Conservation (phyloP, 1,284 basidiomycete genomes). For the Cryptococcus amylolentus region DNA sequence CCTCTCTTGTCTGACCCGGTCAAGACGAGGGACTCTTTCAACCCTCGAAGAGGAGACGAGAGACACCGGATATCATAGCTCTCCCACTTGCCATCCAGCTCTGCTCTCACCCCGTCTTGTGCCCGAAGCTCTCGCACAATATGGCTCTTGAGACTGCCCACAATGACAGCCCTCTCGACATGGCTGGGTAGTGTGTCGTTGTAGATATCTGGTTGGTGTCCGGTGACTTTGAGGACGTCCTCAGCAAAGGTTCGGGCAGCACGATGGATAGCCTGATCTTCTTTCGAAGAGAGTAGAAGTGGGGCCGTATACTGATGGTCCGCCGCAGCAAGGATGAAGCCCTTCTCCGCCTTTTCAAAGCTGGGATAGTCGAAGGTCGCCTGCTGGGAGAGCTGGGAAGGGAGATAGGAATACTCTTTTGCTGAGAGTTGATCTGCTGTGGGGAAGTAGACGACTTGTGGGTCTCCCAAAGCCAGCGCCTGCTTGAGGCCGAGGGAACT, state of each 20-base stretch:
- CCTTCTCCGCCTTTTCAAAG: background rate
- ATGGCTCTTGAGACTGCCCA: slow-evolving; percentile 62
- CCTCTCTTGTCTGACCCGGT: slow-evolving; percentile 59
- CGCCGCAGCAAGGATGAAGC: slow-evolving; percentile 11
- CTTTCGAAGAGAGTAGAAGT: slow-evolving; percentile 24
- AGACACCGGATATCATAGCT: slow-evolving; percentile 58
- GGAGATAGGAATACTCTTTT: background rate
- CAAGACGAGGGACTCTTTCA: slow-evolving; percentile 62
- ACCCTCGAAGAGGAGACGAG: slow-evolving; percentile 58
- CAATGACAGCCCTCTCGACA: slow-evolving; percentile 56
- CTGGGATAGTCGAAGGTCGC: background rate
- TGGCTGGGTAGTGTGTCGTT: slow-evolving; percentile 29
- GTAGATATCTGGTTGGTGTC: slow-evolving; percentile 51
- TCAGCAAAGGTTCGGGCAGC: slow-evolving; percentile 60
- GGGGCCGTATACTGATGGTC: slow-evolving; percentile 13
- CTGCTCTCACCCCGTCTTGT: slow-evolving; percentile 47
- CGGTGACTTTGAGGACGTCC: slow-evolving; percentile 62
- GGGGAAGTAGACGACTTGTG: slow-evolving; percentile 14
- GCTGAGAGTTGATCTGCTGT: background rate
- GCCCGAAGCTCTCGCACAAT: slow-evolving; percentile 31
- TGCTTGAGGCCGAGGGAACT: slow-evolving; percentile 1
- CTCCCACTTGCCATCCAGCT: slow-evolving; percentile 63
- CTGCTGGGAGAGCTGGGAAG: background rate
- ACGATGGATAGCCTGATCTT: slow-evolving; percentile 54
- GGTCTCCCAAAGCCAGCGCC: slow-evolving; percentile 13